Evolutionary conservation across 2,329 filamentous ascomycete species (phyloP).

Genomic region (Pyricularia pennisetigena): DNA sequence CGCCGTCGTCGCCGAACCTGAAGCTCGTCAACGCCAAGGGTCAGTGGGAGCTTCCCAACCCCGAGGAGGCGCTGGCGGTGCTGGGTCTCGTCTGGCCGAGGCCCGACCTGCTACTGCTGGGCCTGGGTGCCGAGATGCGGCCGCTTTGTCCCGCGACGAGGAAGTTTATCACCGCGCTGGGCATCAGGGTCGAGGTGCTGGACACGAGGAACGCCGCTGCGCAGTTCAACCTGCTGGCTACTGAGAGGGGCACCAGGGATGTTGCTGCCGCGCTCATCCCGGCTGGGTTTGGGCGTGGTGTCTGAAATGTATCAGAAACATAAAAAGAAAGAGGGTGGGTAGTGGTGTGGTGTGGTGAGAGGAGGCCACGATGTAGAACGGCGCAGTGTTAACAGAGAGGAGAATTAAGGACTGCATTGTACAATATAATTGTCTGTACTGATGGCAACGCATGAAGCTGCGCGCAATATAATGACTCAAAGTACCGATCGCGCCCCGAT

Average conservation of each 20-base stretch:
- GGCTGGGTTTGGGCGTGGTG: slow-evolving; percentile 37
- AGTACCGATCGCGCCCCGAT: neutral
- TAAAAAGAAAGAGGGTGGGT: neutral
- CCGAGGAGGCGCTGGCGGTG: slow-evolving; percentile 59
- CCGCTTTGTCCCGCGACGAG: slow-evolving; percentile 70
- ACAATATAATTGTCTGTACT: neutral
- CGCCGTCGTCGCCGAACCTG: neutral
- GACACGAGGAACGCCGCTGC: slow-evolving; percentile 91
- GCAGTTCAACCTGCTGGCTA: slow-evolving; percentile 92
- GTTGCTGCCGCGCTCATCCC: slow-evolving; percentile 85
- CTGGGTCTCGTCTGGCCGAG: slow-evolving; percentile 77
- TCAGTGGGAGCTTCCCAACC: slow-evolving; percentile 61
- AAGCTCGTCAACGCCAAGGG: slow-evolving; percentile 62
- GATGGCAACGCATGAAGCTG: neutral
- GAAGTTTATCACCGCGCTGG: slow-evolving; percentile 62
- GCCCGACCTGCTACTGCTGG: slow-evolving; percentile 86
- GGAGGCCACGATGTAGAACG: neutral
- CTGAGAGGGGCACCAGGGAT: slow-evolving; percentile 75
- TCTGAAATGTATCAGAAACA: neutral
- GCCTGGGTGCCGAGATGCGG: slow-evolving; percentile 65
- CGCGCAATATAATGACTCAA: neutral
- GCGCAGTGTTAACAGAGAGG: neutral
- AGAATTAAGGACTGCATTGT: neutral
- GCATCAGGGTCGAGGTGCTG: slow-evolving; percentile 77
- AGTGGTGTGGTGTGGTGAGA: neutral